phyloP scores from a whole-genome alignment of 345 rosid genomes.

The Reutealis trisperma region DNA sequence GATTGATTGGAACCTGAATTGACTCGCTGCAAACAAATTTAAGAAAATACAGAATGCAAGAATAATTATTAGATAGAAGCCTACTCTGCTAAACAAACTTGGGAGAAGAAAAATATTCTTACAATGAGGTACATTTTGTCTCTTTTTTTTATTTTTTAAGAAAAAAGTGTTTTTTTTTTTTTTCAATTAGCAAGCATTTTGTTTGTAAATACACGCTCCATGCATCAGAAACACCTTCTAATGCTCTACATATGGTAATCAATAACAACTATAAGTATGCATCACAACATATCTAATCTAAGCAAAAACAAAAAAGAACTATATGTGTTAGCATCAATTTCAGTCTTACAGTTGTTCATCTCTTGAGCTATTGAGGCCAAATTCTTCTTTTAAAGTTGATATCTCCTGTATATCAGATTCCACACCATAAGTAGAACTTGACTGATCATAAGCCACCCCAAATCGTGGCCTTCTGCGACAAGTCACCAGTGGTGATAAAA shows the following conservation, averaged over 20 bases:
- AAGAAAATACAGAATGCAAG: background rate
- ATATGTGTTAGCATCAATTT: background rate
- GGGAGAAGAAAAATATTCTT: background rate
- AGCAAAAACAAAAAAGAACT: background rate
- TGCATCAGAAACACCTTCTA: too few species aligned
- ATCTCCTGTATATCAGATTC: constrained; percentile 41
- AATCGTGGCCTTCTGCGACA: constrained; percentile 32
- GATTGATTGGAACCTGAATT: constrained; percentile 18
- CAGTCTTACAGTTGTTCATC: constrained; percentile 50
- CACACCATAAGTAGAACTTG: constrained; percentile 45
- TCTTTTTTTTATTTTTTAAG: background rate
- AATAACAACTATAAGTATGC: too few species aligned
- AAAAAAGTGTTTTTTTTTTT: background rate
- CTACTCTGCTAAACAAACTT: background rate
- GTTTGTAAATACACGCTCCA: too few species aligned
- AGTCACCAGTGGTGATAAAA: constrained; percentile 33
- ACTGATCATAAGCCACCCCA: constrained; percentile 38
- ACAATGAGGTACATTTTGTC: background rate
- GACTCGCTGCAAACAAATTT: constrained; percentile 45
- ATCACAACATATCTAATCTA: background rate
- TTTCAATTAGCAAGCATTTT: background rate
- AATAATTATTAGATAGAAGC: background rate
- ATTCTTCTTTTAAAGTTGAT: constrained; percentile 29
- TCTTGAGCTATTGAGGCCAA: constrained; percentile 19
- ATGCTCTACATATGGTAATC: background rate